Conservation (phyloP, 1,139 yeast genomes). For the Hansenula lynferdii region DNA sequence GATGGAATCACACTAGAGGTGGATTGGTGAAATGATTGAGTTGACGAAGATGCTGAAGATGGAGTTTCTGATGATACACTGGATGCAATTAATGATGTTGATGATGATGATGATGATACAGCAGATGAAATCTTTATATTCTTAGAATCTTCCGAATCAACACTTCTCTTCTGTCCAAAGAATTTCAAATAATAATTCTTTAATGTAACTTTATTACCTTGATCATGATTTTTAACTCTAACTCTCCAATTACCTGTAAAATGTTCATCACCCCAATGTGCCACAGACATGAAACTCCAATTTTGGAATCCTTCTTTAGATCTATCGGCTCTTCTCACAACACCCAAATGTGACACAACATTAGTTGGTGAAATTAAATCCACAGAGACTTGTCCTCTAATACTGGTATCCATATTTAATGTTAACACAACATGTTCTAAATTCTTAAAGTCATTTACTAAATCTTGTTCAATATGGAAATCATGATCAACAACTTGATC, state of each 20-base stretch:
- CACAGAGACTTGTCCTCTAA: slow-evolving; percentile 69
- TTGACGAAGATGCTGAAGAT: slow-evolving; percentile 1
- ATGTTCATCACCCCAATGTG: slow-evolving; percentile 87
- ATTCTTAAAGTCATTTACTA: slow-evolving; percentile 60
- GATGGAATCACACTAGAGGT: slow-evolving; percentile 1
- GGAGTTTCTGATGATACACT: too few species aligned
- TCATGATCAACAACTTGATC: slow-evolving; percentile 32
- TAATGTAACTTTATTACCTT: slow-evolving; percentile 42
- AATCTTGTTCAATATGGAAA: slow-evolving; percentile 42
- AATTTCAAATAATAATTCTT: slow-evolving; percentile 71
- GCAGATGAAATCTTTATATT: too few species aligned
- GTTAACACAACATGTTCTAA: slow-evolving; percentile 86
- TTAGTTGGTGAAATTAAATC: slow-evolving; percentile 74
- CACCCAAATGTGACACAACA: slow-evolving; percentile 67
- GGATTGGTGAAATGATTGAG: neutral
- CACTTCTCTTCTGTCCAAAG: slow-evolving; percentile 63
- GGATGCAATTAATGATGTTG: too few species aligned
- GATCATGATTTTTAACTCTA: slow-evolving; percentile 47
- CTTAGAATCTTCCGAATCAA: slow-evolving; percentile 26
- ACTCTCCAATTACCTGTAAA: slow-evolving; percentile 84
- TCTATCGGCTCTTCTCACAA: slow-evolving; percentile 57
- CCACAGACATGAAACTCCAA: slow-evolving; percentile 98
- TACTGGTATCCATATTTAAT: slow-evolving; percentile 59
- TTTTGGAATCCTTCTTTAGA: slow-evolving; percentile 56
- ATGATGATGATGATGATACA: too few species aligned